Conservation (phyloP, 2,329 filamentous ascomycete genomes). For the Fonsecaea multimorphosa region DNA sequence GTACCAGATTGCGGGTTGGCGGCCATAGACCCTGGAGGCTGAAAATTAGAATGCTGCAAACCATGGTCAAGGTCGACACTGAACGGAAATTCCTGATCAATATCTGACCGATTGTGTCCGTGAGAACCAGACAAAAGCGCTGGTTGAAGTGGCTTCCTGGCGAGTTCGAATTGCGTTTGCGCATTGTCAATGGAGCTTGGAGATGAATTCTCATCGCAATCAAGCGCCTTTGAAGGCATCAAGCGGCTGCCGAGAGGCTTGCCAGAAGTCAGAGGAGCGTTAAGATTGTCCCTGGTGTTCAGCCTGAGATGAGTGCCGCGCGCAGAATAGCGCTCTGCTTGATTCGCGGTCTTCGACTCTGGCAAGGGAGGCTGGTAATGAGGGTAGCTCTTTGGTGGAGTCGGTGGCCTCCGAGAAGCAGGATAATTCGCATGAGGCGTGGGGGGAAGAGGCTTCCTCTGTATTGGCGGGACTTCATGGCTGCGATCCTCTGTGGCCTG, state of each 20-base stretch:
- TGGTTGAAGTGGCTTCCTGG: constrained; percentile 29
- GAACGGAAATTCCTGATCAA: background rate
- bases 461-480: constrained; percentile 28
- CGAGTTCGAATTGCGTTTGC: constrained; percentile 18
- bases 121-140: background rate
- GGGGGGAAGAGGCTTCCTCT: constrained; percentile 39
- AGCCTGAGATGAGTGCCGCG: constrained; percentile 34
- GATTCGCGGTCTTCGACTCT: constrained; percentile 24
- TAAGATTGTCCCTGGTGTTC: constrained; percentile 11
- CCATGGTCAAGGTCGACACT: background rate
- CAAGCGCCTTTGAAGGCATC: constrained; percentile 16
- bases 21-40: background rate
- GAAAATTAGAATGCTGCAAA: background rate
- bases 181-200: constrained; percentile 14
- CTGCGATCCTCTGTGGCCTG: constrained; percentile 27
- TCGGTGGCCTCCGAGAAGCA: constrained; percentile 30
- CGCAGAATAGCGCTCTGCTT: constrained; percentile 32
- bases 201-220: background rate
- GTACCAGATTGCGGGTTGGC: background rate
- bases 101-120: background rate
- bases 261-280: constrained; percentile 6
- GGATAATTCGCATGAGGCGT: constrained; percentile 36
- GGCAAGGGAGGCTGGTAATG: constrained; percentile 30
- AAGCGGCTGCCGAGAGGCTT: constrained; percentile 35
- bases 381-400: constrained; percentile 37